A percentile compares a stretch with the other conserved stretches of the same genome.
Conservation (phyloP, 2,329 filamentous ascomycete species). For the Trichophyton schoenleinii region DNA sequence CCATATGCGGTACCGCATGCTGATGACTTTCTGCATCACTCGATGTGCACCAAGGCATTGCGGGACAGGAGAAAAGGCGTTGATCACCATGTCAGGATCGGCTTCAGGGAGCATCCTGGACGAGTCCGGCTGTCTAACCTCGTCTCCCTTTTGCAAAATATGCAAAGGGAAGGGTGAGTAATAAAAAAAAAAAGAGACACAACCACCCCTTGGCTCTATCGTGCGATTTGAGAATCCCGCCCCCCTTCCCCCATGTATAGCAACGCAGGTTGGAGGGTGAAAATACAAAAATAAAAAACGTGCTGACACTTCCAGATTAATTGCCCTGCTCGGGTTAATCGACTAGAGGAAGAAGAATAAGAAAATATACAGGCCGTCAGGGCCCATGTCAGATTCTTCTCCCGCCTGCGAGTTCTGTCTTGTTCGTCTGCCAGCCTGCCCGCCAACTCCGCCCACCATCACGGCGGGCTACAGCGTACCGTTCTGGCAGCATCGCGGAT, state of each 20-base stretch:
- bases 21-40: background rate
- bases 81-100: slow-evolving; percentile 1
- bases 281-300: background rate
- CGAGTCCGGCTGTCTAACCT: background rate
- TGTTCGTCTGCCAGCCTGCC: background rate
- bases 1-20: background rate
- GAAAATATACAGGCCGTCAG: background rate
- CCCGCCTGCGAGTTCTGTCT: background rate
- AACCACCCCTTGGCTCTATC: background rate
- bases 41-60: background rate
- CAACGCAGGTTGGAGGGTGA: background rate
- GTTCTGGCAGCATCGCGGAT: background rate
- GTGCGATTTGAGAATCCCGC: slow-evolving; percentile 3
- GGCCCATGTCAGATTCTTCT: background rate
- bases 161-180: background rate
- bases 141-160: background rate
- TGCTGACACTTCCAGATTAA: background rate
- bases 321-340: background rate
- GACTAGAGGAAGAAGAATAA: background rate
- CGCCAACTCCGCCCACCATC: background rate
- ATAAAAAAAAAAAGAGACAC: background rate
- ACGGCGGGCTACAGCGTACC: background rate
- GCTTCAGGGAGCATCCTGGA: slow-evolving; percentile 1
- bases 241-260: too few species aligned
- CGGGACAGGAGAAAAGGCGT: background rate